Evolutionary conservation across 176 grass and related monocot genomes (phyloP), one percentile per base, ranked within the genome.

Genomic region (Tillandsia fasciculata): DNA sequence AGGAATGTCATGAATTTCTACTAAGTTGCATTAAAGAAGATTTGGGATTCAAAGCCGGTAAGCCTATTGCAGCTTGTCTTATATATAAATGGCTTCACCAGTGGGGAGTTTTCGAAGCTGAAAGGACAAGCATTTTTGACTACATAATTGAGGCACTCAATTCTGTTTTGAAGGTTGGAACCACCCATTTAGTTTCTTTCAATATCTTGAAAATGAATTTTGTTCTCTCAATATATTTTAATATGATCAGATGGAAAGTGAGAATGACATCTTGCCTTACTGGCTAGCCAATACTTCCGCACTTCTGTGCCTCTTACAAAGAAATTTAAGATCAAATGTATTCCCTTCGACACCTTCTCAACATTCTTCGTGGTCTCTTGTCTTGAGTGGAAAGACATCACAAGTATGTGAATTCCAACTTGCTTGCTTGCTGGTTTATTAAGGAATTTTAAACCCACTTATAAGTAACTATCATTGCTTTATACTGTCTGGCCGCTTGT

Each of bases 221-320:
- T 47, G 18, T 42, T 66, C 9, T 33, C 52, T 26, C 69, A 64
- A 48, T 27, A 63, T 61, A 15, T 47, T 79, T 83, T 72, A 51
- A 64, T 79, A 73, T 3, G 70, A 87, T 85, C 83, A 96, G 91
- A 61, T 86, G 76, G 87, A 85, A 73, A 87, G 78, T 57, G 87
- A 85, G 81, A 84, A 90, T 28, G 79, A 87, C 75, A 70, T 87
- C 76, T 90, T 96, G 70, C 87, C 91, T 2, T 90, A 96, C 72
- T 96, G 87, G 87, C 52, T 96, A 69, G 87, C 87, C 65, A 96
- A 96, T 83, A 28, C 87, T 75, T 96, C 91, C 70, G 76, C 87
- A 51, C 91, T 96, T 85, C 27, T 96, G 51, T 96, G 84, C 72
- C 75, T 90, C 76, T 76, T 96, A 26, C 91, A 96, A 84, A 96